Evolutionary conservation across 441 rosid genomes (phyloP).

Genomic region (Corymbia citriodora): DNA sequence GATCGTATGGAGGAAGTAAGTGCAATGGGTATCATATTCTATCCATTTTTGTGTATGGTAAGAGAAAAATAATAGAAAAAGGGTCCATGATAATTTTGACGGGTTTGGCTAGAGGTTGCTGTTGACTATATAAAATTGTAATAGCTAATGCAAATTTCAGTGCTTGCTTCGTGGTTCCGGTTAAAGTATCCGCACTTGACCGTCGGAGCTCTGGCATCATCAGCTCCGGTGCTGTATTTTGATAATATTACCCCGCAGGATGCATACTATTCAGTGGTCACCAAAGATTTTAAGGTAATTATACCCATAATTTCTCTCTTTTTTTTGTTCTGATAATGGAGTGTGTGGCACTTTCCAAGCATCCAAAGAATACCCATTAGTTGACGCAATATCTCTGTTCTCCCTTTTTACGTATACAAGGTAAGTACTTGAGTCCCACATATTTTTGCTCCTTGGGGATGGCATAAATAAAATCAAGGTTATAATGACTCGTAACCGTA

Average conservation of each 20-base stretch:
- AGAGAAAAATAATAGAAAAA: no score
- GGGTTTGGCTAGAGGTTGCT: no score
- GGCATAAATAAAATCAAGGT: neutral
- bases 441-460: neutral
- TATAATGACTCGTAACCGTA: no score
- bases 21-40: neutral
- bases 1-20: slow-evolving; percentile 84
- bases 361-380: neutral
- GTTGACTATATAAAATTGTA: no score
- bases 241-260: slow-evolving; percentile 36
- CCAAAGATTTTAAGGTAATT: slow-evolving; percentile 11
- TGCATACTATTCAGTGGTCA: slow-evolving; percentile 36
- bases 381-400: neutral
- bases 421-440: neutral
- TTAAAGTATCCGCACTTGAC: slow-evolving; percentile 57
- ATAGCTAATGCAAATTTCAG: neutral
- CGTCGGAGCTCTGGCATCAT: slow-evolving; percentile 58
- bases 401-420: neutral
- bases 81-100: no score
- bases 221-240: slow-evolving; percentile 61
- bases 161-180: slow-evolving; percentile 60
- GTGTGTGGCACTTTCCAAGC: neutral
- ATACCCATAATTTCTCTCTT: neutral
- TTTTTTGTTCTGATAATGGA: no score
- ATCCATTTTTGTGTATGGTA: no score